Evolutionary conservation across 257 asterid species (phyloP), one percentile per base, ranked within the genome.

Genomic region (Misopates orontium): DNA sequence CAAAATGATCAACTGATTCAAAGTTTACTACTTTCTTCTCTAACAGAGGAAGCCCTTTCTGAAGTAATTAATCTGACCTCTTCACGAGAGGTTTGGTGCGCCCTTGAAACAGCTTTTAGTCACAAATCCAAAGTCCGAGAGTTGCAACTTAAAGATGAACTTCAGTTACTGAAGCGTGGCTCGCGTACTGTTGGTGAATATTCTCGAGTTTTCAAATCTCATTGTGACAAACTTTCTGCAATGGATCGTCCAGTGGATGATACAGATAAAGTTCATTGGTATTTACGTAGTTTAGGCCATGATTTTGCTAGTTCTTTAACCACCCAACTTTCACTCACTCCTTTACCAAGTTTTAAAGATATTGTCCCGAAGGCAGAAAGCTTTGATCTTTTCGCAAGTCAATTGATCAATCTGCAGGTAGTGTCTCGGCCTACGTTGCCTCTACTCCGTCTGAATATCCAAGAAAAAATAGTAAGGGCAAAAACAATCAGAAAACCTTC

Each of bases 1-100:
- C 14, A 12, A 22, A 10, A 24, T 55, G 60, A 55, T 19, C 60
- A 55, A 20, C 28, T 8, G 15, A 13, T 55, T 19, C 15, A 19
- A 5, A 55, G 60, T 55, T 15, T 55, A 7, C 60, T 55, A 16
- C 60, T 55, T 24, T 55, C 32, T 22, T 55, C 32, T 55, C 60
- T 55, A 21, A 55, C 32, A 15, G 60, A 55, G 22, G 60, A 55
- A 55, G 18, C 60, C 31, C 18, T 55, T 21, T 21, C 60, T 9
- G 60, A 55, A 25, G 60, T 55, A 4, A 55, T 55, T 22, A 24
- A 24, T 19, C 22, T 4, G 3, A 16, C 60, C 11, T 16, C 60
- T 14, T 55, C 60, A 1, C 32, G 60, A 24, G 4, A 21, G 14
- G 60, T 55, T 28, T 28, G 36, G 36, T 28, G 36, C 36, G 36